A percentile compares a stretch with the other conserved stretches of the same genome.
Conservation (phyloP, 208 protist species). For the Leishmania tropica region DNA sequence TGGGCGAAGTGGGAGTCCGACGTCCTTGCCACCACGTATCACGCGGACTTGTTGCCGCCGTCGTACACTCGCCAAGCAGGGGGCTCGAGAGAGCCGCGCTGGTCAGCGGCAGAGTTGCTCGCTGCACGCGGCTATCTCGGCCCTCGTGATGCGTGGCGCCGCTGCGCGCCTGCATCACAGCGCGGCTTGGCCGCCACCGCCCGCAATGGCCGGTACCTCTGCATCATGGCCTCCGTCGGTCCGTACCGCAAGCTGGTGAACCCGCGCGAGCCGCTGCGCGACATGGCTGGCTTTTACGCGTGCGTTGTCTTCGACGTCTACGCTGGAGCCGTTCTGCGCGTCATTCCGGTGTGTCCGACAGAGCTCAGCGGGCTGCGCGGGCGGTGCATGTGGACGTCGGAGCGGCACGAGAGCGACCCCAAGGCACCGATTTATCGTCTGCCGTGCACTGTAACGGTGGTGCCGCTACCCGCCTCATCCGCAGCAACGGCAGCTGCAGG, state of each 20-base stretch:
- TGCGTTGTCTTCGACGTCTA: conserved; percentile 75
- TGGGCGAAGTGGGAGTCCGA: conserved; percentile 27
- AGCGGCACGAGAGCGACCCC: conserved; percentile 36
- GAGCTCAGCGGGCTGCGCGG: conserved; percentile 38
- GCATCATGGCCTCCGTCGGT: conserved; percentile 69
- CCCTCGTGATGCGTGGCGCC: conserved; percentile 28
- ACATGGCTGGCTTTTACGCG: conserved; percentile 59
- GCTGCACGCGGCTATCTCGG: conserved; percentile 21
- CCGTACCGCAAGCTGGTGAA: conserved; percentile 53
- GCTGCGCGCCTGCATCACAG: conserved; percentile 23
- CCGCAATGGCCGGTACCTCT: conserved; percentile 74
- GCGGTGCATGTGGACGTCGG: conserved; percentile 26
- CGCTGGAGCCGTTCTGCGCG: conserved; percentile 55
- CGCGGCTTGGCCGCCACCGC: conserved; percentile 46
- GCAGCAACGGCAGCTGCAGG: neutral
- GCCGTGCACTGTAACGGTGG: conserved; percentile 50
- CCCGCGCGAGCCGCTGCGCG: conserved; percentile 42
- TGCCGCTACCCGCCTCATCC: conserved; percentile 16
- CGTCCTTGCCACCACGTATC: conserved; percentile 31
- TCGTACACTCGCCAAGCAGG: neutral
- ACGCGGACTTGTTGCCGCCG: conserved; percentile 20
- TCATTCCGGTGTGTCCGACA: conserved; percentile 68
- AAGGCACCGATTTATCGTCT: conserved; percentile 65
- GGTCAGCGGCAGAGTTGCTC: conserved; percentile 23
- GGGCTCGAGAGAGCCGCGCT: neutral